Conservation (phyloP, 179 eudicot genomes). For the Beta corolliflora region DNA sequence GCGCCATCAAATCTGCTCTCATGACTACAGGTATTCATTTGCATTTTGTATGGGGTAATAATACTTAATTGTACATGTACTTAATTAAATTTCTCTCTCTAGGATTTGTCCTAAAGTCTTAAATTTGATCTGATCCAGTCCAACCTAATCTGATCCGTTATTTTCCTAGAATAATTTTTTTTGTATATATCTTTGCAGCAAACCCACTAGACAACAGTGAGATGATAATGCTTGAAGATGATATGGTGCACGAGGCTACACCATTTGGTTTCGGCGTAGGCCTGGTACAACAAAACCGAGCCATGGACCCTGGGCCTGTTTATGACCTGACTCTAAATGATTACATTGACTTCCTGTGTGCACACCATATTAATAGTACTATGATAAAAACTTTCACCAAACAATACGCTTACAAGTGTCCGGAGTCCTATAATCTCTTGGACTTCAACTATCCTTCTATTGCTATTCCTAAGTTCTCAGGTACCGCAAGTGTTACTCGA, state of each 20-base stretch:
- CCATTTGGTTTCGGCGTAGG: slow-evolving; percentile 50
- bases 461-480: slow-evolving; percentile 8
- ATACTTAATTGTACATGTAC: too few relatives aligned
- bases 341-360: slow-evolving; percentile 34
- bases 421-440: not conserved
- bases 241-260: slow-evolving; percentile 13
- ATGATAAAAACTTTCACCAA: slow-evolving; percentile 6
- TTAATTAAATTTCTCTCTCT: too few relatives aligned
- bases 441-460: slow-evolving; percentile 32
- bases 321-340: slow-evolving; percentile 28
- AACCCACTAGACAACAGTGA: slow-evolving; percentile 18
- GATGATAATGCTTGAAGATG: slow-evolving; percentile 14
- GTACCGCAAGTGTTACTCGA: slow-evolving; percentile 17
- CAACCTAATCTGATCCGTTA: too few relatives aligned
- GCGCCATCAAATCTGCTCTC: not conserved
- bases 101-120: too few relatives aligned
- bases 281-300: slow-evolving; percentile 21
- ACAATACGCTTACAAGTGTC: slow-evolving; percentile 8
- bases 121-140: too few relatives aligned
- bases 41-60: too few relatives aligned
- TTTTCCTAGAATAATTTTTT: too few relatives aligned
- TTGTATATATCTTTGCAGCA: slow-evolving; percentile 11
- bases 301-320: not conserved
- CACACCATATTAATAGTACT: slow-evolving; percentile 5
- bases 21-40: not conserved